A percentile compares a stretch with the other conserved stretches of the same genome.
Conservation (phyloP, 306 rosid species). For the Cicer arietinum region DNA sequence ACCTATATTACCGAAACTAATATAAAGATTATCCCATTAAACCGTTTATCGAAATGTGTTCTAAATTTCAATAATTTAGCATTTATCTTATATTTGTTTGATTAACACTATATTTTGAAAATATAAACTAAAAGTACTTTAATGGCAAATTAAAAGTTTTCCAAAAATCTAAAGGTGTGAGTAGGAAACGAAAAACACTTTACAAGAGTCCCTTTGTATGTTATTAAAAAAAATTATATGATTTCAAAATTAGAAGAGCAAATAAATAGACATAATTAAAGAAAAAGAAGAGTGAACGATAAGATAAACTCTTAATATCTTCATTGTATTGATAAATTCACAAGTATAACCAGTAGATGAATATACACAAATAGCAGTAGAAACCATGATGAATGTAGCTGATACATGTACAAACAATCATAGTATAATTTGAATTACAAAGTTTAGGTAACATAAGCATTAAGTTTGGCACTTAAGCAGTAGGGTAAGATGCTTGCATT, state of each 20-base stretch:
- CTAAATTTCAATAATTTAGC: too few species aligned
- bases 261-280: too few species aligned
- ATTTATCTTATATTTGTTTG: not conserved
- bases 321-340: not conserved
- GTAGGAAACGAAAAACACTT: too few species aligned
- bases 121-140: too few species aligned
- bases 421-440: slow-evolving; percentile 42
- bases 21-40: too few species aligned
- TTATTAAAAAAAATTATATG: not conserved
- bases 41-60: too few species aligned
- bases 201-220: too few species aligned
- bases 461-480: not conserved
- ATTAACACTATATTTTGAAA: too few species aligned
- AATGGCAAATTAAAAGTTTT: too few species aligned
- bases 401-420: not conserved
- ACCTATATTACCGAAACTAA: too few species aligned
- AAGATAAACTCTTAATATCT: not conserved
- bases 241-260: not conserved
- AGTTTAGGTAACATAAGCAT: slow-evolving; percentile 36
- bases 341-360: not conserved
- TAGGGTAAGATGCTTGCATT: slow-evolving; percentile 60
- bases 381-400: not conserved
- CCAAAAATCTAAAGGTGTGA: too few species aligned
- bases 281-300: not conserved
- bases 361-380: not conserved